These are phyloP conservation scores for Leishmania guyanensis DNA, from an alignment of 208 protist genomes.

Conservation along the genomic window DNA sequence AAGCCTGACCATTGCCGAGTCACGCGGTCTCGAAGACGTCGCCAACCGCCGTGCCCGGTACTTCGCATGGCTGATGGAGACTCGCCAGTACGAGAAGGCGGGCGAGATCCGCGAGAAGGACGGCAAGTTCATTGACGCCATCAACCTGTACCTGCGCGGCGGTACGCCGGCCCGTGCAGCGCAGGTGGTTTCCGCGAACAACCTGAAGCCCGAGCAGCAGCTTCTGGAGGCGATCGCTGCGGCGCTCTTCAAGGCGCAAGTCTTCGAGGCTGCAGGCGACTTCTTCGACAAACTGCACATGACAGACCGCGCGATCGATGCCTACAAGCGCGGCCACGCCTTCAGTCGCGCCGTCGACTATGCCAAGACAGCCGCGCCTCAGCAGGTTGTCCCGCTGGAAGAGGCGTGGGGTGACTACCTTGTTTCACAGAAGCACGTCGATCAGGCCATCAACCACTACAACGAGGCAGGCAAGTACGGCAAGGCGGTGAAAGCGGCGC, in stretches of 20 bases:
- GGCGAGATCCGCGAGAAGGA: constrained; percentile 95
- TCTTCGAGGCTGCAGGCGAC: constrained; percentile 96
- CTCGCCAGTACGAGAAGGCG: constrained; percentile 95
- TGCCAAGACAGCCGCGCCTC: constrained; percentile 68
- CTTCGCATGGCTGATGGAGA: constrained; percentile 96
- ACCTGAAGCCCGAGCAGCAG: constrained; percentile 85
- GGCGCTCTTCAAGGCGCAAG: constrained; percentile 90
- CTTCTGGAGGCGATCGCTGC: constrained; percentile 95
- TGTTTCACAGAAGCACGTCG: constrained; percentile 94
- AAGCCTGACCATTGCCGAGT: constrained; percentile 88
- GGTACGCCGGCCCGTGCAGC: constrained; percentile 94
- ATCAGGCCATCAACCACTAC: constrained; percentile 98
- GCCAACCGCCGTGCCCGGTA: constrained; percentile 88
- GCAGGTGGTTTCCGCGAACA: constrained; percentile 85
- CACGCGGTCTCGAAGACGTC: constrained; percentile 82
- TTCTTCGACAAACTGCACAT: constrained; percentile 96
- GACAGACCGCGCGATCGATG: constrained; percentile 93
- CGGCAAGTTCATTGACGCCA: constrained; percentile 94
- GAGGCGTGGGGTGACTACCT: constrained; percentile 97
- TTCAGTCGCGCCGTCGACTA: constrained; percentile 96
- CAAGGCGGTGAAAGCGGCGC: constrained; percentile 96
- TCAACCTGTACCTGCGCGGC: constrained; percentile 96
- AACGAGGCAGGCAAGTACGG: constrained; percentile 93
- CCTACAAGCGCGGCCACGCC: constrained; percentile 93
- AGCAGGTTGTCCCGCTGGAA: constrained; percentile 87